Percentiles rank a stretch among this genome's conserved stretches.
Conservation (phyloP, 2,329 filamentous ascomycete species). For the Scopulariopsis brevicaulis region DNA sequence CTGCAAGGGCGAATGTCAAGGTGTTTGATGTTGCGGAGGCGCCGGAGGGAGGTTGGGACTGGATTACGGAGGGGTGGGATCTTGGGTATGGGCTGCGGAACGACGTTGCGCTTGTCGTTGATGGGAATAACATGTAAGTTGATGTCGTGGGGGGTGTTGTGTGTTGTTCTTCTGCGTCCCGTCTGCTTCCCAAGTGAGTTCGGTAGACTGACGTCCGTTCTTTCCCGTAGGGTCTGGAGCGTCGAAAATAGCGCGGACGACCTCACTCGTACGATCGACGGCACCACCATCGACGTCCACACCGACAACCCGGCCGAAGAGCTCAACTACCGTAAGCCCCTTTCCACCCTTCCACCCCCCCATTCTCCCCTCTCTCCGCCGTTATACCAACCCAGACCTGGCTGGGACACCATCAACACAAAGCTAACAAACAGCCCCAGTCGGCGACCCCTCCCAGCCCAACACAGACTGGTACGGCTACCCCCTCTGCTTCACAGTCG, state of each 20-base stretch:
- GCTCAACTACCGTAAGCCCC: constrained; percentile 46
- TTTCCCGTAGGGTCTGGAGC: constrained; percentile 33
- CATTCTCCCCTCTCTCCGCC: neutral
- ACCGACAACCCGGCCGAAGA: constrained; percentile 54
- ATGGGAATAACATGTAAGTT: constrained; percentile 19
- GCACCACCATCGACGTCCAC: constrained; percentile 35
- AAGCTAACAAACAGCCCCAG: constrained; percentile 7
- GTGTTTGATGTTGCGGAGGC: constrained; percentile 25
- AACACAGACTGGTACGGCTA: constrained; percentile 40
- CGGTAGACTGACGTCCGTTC: neutral
- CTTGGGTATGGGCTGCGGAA: constrained; percentile 41
- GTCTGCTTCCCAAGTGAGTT: neutral
- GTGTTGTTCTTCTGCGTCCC: neutral
- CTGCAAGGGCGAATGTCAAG: constrained; percentile 27
- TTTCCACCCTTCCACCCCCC: neutral
- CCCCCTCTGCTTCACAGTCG: constrained; percentile 47
- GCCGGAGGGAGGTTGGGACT: constrained; percentile 22
- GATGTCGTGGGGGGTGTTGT: neutral
- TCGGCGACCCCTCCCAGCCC: constrained; percentile 15
- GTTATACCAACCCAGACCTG: neutral
- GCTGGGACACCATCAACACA: neutral
- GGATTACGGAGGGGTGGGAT: constrained; percentile 24
- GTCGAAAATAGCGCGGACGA: constrained; percentile 40
- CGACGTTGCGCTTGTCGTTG: constrained; percentile 47
- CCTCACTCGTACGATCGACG: constrained; percentile 31